Conservation (phyloP, 2,329 filamentous ascomycete genomes). For the Penicillium sp. region DNA sequence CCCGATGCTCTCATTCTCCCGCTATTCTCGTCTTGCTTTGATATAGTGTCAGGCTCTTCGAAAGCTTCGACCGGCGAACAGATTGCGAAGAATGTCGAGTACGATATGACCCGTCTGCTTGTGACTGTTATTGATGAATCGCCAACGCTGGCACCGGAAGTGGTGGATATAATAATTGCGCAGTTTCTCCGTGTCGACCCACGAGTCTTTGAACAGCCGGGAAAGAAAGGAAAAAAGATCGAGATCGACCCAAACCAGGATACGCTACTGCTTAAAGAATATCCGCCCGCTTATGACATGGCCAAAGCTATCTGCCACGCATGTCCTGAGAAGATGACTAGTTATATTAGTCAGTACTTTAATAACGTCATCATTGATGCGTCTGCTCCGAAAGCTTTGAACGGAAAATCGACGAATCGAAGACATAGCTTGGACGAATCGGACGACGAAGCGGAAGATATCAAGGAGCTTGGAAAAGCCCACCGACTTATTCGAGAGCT, state of each 20-base stretch:
- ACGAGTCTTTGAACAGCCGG: conserved; percentile 48
- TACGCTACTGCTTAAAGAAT: conserved; percentile 78
- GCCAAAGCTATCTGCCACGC: conserved; percentile 89
- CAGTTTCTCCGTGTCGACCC: conserved; percentile 90
- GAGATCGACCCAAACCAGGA: conserved; percentile 72
- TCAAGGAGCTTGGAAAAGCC: conserved; percentile 84
- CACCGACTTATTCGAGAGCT: conserved; percentile 86
- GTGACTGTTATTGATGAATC: conserved; percentile 85
- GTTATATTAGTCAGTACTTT: conserved; percentile 93
- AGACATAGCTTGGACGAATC: conserved; percentile 55
- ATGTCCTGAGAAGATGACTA: conserved; percentile 89
- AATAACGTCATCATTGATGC: conserved; percentile 93
- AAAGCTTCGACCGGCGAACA: conserved; percentile 74
- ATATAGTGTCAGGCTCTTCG: conserved; percentile 76
- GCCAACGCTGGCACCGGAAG: conserved; percentile 68
- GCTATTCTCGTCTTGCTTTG: conserved; percentile 86
- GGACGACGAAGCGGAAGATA: conserved; percentile 72
- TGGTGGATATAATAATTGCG: conserved; percentile 89
- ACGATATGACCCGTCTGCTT: conserved; percentile 82
- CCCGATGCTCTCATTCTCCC: conserved; percentile 73
- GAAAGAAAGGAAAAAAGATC: conserved; percentile 53
- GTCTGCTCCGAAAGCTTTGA: conserved; percentile 55
- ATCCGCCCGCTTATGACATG: conserved; percentile 92
- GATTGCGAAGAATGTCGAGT: conserved; percentile 88
- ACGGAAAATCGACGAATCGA: conserved; percentile 46